Base-by-base conservation (phyloP, 768 basidiomycete species). In the Rubroboletus satanas region DNA sequence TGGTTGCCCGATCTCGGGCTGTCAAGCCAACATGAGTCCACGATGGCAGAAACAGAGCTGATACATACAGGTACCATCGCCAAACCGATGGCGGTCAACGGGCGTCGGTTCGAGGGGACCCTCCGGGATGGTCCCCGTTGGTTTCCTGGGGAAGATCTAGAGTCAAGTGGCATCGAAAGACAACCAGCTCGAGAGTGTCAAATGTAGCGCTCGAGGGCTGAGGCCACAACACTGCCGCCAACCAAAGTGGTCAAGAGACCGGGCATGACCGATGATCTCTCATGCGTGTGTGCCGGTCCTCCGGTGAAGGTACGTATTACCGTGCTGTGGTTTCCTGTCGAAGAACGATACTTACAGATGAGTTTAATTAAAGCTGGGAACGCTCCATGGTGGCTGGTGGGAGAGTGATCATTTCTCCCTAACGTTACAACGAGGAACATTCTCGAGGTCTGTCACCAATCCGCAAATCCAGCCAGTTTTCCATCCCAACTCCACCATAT, bases 401-500 rank as follows among this genome's bases (percentile, higher is more conserved):
- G 26, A 12, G n/a, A 5, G 18, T 17, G 37, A 8, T 32, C 6
- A 32, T 11, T 32, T 29, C 11, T 21, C 21, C 18, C 26, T n/a
- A 18, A 28, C 9, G 5, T 17, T 21, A 47, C 17, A 33, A 18
- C 12, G 7, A 52, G 33, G 12, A 10, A 31, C 45, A 32, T 10
- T 29, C 17, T 42, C 37, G 28, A 26, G 28, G 37, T 56, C 37
- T n/a, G 11, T 68, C 45, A 79, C 75, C 76, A 80, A 53, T 79
- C 79, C n/a, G 69, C 55, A 59, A 80, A 80, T 5, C 79, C 79
- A 23, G 63, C 66, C 54, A 80, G 54, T 58, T 74, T 79, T 12
- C 79, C 78, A 37, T 80, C 69, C 79, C 79, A 80, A 38, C 64
- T 69, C 79, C 79, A 80, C 79, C 79, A 81, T 48, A 81, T 79